Evolutionary conservation across 2,329 filamentous ascomycete genomes (phyloP).

Genomic region (Arthrobotrys iridis): DNA sequence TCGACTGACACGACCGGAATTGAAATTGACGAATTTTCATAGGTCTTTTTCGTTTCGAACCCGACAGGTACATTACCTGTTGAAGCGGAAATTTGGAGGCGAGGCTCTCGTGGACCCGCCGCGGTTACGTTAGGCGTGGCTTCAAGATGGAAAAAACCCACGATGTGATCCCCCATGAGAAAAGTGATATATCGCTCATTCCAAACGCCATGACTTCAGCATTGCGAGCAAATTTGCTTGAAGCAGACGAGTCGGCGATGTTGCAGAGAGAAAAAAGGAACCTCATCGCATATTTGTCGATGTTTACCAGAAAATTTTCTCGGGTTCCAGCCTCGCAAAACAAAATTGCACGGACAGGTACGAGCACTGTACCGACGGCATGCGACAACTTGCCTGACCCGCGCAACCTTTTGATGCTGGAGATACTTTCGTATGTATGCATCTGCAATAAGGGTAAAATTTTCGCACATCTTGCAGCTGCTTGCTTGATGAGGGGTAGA

Average conservation of each 20-base stretch:
- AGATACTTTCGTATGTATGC: constrained; percentile 2
- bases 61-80: constrained; percentile 11
- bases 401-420: constrained; percentile 8
- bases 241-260: constrained; percentile 42
- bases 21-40: constrained; percentile 21
- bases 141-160: constrained; percentile 28
- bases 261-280: constrained; percentile 23
- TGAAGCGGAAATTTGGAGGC: constrained; percentile 29
- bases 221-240: constrained; percentile 34
- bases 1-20: constrained; percentile 38
- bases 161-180: constrained; percentile 25
- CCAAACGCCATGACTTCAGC: constrained; percentile 26
- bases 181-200: constrained; percentile 45
- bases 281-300: constrained; percentile 15
- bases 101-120: constrained; percentile 31
- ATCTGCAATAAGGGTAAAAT: constrained; percentile 26
- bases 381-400: constrained; percentile 29
- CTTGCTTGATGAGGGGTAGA: constrained; percentile 43
- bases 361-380: constrained; percentile 17
- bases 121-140: constrained; percentile 13
- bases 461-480: constrained; percentile 32
- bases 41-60: constrained; percentile 9
- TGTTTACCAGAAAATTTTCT: constrained; percentile 12
- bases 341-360: neutral
- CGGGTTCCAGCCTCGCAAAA: constrained; percentile 1